Evolutionary conservation across 2,329 filamentous ascomycete species (phyloP), one percentile per base, ranked within the genome.

Genomic region (Trichoderma pleuroti): DNA sequence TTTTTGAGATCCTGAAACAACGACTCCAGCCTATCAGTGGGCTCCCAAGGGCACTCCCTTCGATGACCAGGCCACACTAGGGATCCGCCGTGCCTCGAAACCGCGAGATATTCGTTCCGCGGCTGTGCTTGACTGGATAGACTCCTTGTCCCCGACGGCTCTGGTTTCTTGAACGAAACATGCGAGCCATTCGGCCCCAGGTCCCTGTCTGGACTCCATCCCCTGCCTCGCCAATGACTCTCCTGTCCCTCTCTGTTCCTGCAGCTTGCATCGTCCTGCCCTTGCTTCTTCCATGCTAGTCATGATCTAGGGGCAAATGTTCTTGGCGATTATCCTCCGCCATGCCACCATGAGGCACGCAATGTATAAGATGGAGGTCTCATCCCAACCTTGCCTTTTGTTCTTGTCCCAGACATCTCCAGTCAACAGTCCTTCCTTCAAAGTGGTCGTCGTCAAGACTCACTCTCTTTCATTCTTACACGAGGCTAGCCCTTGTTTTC

Each of bases 401-500:
- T 57, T 36, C 61, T 54, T 57, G 30, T 64, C 46, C 66, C 34
- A 71, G 65, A 64, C 70, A 71, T 54, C 66, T 59, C 66, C 42
- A 71, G 65, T 70, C 65, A 59, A 66, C 70, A 70, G 73, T 74
- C 71, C 72, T 75, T 75, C 72, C 62, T 73, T 73, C 59, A 36
- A 59, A 71, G 71, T 71, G 63, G 39, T 71, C 73, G 74, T 76
- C 77, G 77, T 80, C 77, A 76, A 78, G 76, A 77, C 76, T 73
- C 77, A 76, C 76, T 72, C 72, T 75, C 76, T 74, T 70, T 76
- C 46, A 72, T 73, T 73, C 71, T 73, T 73, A 74, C 70, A 72
- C 76, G 74, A 79, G 78, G 75, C 76, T 82, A 79, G 80, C 77
- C 82, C 82, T 82, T 76, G 72, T 74, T 76, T 74, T 74, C 74